phyloP scores from a whole-genome alignment of 2,329 filamentous ascomycete species.

The Gnomoniopsis sp. region DNA sequence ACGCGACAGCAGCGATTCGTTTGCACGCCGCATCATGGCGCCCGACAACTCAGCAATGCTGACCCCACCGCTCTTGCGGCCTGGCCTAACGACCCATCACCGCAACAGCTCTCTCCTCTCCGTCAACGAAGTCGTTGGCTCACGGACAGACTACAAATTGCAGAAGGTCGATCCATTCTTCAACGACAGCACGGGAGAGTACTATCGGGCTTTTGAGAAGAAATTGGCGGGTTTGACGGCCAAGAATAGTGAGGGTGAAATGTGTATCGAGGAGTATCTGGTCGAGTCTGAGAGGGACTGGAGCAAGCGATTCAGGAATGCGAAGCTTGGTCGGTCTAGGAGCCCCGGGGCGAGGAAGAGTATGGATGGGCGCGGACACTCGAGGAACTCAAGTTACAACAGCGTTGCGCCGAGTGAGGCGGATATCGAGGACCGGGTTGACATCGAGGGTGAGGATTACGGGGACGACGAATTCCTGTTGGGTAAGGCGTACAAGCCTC shows the following conservation, averaged over 20 bases:
- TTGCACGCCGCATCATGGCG: slow-evolving; percentile 26
- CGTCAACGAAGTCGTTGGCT: slow-evolving; percentile 54
- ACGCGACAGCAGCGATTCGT: slow-evolving; percentile 25
- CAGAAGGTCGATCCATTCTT: slow-evolving; percentile 68
- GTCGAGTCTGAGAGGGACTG: slow-evolving; percentile 65
- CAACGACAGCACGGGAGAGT: slow-evolving; percentile 61
- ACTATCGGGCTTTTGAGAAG: slow-evolving; percentile 55
- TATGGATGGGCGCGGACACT: not conserved
- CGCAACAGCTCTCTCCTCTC: slow-evolving; percentile 37
- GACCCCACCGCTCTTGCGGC: not conserved
- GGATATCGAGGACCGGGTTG: not conserved
- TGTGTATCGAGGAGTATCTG: slow-evolving; percentile 65
- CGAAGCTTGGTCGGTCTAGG: slow-evolving; percentile 45
- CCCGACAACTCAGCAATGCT: slow-evolving; percentile 7
- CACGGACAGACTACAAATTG: slow-evolving; percentile 59
- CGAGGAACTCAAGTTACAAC: not conserved
- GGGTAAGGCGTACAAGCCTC: slow-evolving; percentile 52
- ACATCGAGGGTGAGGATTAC: not conserved
- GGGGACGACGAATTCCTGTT: slow-evolving; percentile 47
- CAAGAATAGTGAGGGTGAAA: slow-evolving; percentile 46
- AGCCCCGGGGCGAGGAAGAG: not conserved
- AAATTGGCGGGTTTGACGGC: slow-evolving; percentile 41
- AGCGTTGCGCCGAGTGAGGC: not conserved
- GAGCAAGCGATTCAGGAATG: slow-evolving; percentile 57
- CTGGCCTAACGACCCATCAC: not conserved